Evolutionary conservation across 116 monocot genomes (phyloP), one percentile per base, ranked within the genome.

Genomic region (Iris pallida): DNA sequence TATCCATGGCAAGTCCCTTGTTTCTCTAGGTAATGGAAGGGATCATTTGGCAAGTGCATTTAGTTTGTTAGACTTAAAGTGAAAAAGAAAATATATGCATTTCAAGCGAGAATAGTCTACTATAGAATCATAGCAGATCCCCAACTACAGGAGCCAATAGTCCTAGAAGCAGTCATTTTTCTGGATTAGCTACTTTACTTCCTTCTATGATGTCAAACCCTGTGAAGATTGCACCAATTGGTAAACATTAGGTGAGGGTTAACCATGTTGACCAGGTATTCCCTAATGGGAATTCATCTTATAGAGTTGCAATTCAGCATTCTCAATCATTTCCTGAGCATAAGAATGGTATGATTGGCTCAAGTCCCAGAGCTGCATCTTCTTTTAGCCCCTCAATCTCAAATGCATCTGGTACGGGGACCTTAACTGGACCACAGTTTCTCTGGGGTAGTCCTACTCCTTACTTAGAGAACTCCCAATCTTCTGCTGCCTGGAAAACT

Each of bases 391-490:
- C 73, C 8, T 66, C 86, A 16, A 73, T 67, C 43, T 51, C 83
- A 8, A 75, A 19, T 70, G 43, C 78, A 62, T 81, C 93, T 59
- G 75, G 69, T 9, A 58, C 82, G 59, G 79, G 87, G 43, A 78
- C 83, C 68, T 43, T 93, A 75, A 82, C 63, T 58, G 88, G 90
- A 40, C 69, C 90, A 13, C 90, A 88, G 53, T 93, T 88, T 79
- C 86, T 98, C 0, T 98, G 98, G 98, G 90, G 88, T 16, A 90
- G 82, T 61, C 83, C 81, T 75, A 59, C 57, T 73, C 71, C 78
- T 43, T 82, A 79, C 66, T 56, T 80, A 9, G 92, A 95, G 42
- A 70, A 75, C 72, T 52, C 78, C 7, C 80, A 80, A 68, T 74
- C 85, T 77, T 86, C 93, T 71, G 69, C 80, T 65, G 69, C 80